phyloP scores from a whole-genome alignment of 2,329 filamentous ascomycete genomes.

The Cordyceps javanica region DNA sequence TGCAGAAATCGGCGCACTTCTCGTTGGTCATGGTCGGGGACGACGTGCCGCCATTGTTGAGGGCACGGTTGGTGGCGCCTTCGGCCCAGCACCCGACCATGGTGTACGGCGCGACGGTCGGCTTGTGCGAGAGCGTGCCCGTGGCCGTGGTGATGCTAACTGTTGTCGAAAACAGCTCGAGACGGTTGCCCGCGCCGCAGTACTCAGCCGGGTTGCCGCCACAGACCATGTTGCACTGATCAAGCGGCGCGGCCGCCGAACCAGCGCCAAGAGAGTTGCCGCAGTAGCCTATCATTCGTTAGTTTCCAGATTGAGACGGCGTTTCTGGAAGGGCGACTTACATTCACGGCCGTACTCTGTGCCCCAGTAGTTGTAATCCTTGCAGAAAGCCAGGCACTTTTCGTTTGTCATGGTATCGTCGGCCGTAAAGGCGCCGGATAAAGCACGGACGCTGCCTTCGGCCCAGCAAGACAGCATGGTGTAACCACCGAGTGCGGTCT shows the following conservation, averaged over 20 bases:
- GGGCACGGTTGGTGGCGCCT: slow-evolving; percentile 28
- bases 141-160: slow-evolving; percentile 24
- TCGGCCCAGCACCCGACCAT: slow-evolving; percentile 38
- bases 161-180: slow-evolving; percentile 38
- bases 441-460: slow-evolving; percentile 40
- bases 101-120: slow-evolving; percentile 25
- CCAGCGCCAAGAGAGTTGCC: slow-evolving; percentile 33
- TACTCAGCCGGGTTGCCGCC: slow-evolving; percentile 35
- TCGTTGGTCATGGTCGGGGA: slow-evolving; percentile 28
- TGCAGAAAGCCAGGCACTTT: slow-evolving; percentile 40
- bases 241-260: slow-evolving; percentile 23
- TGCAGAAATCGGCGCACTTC: slow-evolving; percentile 28
- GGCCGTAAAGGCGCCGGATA: slow-evolving; percentile 33
- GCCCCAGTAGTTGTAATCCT: slow-evolving; percentile 41
- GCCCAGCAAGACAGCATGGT: slow-evolving; percentile 41
- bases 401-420: slow-evolving; percentile 46
- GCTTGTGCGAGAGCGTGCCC: slow-evolving; percentile 21
- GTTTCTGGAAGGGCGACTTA: slow-evolving; percentile 19
- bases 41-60: slow-evolving; percentile 22
- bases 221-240: slow-evolving; percentile 34
- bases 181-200: slow-evolving; percentile 37
- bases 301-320: not conserved
- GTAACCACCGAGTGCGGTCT: slow-evolving; percentile 37
- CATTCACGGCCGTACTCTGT: slow-evolving; percentile 48
- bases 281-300: slow-evolving; percentile 34